Percentiles rank a stretch among this genome's conserved stretches.
These are phyloP conservation scores for Wickerhamomyces ciferrii DNA, from an alignment of 805 yeast species.

Conservation along the genomic window DNA sequence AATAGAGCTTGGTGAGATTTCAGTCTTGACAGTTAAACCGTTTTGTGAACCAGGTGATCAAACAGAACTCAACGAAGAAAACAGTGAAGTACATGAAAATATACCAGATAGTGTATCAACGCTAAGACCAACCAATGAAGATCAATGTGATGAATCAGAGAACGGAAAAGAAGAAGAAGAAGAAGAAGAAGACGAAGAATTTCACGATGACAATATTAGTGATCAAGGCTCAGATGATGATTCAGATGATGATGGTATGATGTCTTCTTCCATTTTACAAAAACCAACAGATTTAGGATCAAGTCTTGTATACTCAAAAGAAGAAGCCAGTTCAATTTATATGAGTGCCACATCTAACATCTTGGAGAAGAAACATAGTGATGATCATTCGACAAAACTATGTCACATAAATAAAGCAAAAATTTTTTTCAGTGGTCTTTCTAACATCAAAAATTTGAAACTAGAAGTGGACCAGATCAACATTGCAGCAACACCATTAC, in stretches of 20 bases:
- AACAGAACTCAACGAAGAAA: not conserved
- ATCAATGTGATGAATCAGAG: constrained; percentile 9
- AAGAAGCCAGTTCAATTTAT: constrained; percentile 66
- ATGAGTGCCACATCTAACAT: constrained; percentile 74
- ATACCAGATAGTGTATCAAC: not conserved
- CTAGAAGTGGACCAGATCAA: constrained; percentile 32
- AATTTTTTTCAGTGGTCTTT: constrained; percentile 43
- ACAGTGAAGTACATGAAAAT: not conserved
- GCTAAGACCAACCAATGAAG: not conserved
- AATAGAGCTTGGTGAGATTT: constrained; percentile 33
- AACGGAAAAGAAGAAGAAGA: constrained; percentile 22
- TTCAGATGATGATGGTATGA: constrained; percentile 21
- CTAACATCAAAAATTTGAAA: constrained; percentile 24
- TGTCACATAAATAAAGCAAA: constrained; percentile 27
- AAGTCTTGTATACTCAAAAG: constrained; percentile 62
- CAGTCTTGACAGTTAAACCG: constrained; percentile 36
- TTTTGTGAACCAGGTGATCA: constrained; percentile 20
- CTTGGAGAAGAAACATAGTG: constrained; percentile 18
- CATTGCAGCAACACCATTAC: constrained; percentile 34
- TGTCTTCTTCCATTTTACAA: constrained; percentile 22
- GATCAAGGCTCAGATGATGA: constrained; percentile 13
- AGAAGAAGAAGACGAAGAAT: constrained; percentile 21
- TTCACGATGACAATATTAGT: constrained; percentile 17
- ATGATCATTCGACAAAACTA: constrained; percentile 12
- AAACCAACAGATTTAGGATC: constrained; percentile 30